A percentile compares a stretch with the other conserved stretches of the same genome.
Evolutionary conservation across 441 rosid species (phyloP).

Genomic region (Erodium trifolium): DNA sequence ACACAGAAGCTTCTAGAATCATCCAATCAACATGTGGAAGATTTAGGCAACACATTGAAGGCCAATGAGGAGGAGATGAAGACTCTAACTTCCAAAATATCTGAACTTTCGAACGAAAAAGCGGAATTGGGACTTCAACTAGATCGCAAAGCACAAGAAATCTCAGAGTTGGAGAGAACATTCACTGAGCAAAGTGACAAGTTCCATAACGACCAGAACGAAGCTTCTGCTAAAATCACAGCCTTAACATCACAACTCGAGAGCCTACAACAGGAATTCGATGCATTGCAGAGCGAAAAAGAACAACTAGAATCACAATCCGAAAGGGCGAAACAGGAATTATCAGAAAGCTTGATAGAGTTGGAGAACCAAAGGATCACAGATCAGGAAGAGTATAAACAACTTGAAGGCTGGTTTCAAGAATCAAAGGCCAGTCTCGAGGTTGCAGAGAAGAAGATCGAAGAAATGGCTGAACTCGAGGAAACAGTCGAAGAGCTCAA

Average conservation of each 20-base stretch:
- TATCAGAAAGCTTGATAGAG: conserved; percentile 26
- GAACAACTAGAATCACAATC: conserved; percentile 38
- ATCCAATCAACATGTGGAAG: no score
- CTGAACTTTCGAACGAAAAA: conserved; percentile 29
- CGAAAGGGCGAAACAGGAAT: conserved; percentile 43
- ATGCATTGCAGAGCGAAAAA: conserved; percentile 35
- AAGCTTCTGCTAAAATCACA: conserved; percentile 42
- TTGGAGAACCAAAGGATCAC: conserved; percentile 28
- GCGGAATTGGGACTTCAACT: conserved; percentile 47
- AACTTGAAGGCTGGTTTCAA: conserved; percentile 33
- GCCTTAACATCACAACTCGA: conserved; percentile 41
- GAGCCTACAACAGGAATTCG: conserved; percentile 40
- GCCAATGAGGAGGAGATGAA: conserved; percentile 27
- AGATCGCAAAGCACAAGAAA: conserved; percentile 40
- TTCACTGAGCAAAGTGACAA: conserved; percentile 40
- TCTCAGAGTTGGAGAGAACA: conserved; percentile 46
- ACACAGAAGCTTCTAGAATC: no score
- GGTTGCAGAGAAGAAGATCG: conserved; percentile 48
- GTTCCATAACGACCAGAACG: conserved; percentile 40
- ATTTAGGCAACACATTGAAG: no score
- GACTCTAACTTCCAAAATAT: conserved; percentile 19
- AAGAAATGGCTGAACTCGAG: conserved; percentile 51
- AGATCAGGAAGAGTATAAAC: conserved; percentile 57
- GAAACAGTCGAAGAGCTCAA: conserved; percentile 51
- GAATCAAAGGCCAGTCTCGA: conserved; percentile 52